These are phyloP conservation scores for Penicillium lividum DNA, from an alignment of 495 filamentous ascomycete species.

Conservation along the genomic window DNA sequence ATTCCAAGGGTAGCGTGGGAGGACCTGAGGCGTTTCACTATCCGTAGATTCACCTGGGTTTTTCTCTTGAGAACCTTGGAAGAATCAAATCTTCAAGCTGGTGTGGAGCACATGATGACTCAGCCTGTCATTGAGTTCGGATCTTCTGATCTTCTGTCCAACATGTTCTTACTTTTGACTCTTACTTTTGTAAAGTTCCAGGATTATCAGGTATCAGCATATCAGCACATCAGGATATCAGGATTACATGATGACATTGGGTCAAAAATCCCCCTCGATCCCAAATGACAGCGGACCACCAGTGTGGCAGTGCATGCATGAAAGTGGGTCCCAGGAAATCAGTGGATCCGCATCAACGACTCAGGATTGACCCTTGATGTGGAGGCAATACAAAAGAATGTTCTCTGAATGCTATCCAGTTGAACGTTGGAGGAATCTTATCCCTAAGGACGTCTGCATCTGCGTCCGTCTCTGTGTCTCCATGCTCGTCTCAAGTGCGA, in stretches of 20 bases:
- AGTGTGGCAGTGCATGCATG: conserved; percentile 52
- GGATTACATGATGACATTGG: background rate
- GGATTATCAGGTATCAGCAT: background rate
- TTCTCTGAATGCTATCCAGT: conserved; percentile 14
- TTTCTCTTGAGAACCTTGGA: conserved; percentile 5
- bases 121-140: conserved; percentile 11
- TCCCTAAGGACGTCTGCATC: background rate
- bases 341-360: conserved; percentile 29
- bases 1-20: background rate
- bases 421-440: background rate
- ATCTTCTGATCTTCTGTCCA: background rate
- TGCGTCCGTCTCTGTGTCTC: background rate
- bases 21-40: background rate
- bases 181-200: background rate
- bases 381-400: conserved; percentile 31
- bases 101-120: conserved; percentile 24
- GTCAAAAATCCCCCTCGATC: conserved; percentile 9
- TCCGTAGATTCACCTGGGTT: background rate
- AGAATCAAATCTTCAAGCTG: conserved; percentile 19
- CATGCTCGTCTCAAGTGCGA: background rate
- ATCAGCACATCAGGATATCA: background rate
- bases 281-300: conserved; percentile 39
- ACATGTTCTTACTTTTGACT: conserved; percentile 16
- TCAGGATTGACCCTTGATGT: conserved; percentile 28
- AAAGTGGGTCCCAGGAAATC: conserved; percentile 34